These are phyloP conservation scores for Cladobotryum mycophilum DNA, from an alignment of 2,329 filamentous ascomycete species.

Conservation along the genomic window DNA sequence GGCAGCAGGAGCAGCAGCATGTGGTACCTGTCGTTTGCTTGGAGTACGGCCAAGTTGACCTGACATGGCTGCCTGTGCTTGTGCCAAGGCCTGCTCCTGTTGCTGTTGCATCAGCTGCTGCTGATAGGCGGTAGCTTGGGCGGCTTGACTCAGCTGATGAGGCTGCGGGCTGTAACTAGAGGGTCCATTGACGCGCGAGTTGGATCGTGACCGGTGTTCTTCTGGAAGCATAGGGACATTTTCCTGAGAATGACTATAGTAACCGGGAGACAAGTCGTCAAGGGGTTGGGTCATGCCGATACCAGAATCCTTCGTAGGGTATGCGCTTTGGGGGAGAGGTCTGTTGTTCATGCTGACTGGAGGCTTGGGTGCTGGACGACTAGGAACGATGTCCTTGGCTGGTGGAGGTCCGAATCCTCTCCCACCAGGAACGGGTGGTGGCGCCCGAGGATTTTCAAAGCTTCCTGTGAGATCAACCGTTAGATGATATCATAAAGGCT, in stretches of 20 bases:
- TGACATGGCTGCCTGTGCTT: slow-evolving; percentile 70
- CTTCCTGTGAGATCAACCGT: slow-evolving; percentile 79
- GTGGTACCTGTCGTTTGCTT: slow-evolving; percentile 58
- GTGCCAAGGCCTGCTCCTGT: slow-evolving; percentile 76
- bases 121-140: slow-evolving; percentile 47
- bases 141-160: slow-evolving; percentile 27
- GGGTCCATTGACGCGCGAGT: slow-evolving; percentile 54
- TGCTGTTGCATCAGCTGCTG: slow-evolving; percentile 69
- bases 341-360: slow-evolving; percentile 58
- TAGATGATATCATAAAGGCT: slow-evolving; percentile 38
- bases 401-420: slow-evolving; percentile 37
- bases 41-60: slow-evolving; percentile 65
- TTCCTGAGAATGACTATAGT: slow-evolving; percentile 47
- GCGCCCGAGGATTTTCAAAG: slow-evolving; percentile 93
- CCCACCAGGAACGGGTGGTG: slow-evolving; percentile 73
- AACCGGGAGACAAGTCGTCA: slow-evolving; percentile 47
- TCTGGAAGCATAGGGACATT: slow-evolving; percentile 56
- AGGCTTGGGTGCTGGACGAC: slow-evolving; percentile 81
- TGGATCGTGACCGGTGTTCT: slow-evolving; percentile 62
- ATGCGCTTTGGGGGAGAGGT: slow-evolving; percentile 44
- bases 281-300: slow-evolving; percentile 54
- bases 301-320: slow-evolving; percentile 55
- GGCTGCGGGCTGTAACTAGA: slow-evolving; percentile 44
- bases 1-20: slow-evolving; percentile 16
- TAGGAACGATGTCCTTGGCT: slow-evolving; percentile 59